Evolutionary conservation across 2,329 filamentous ascomycete species (phyloP).

Genomic region (Microcyclosporella mali): DNA sequence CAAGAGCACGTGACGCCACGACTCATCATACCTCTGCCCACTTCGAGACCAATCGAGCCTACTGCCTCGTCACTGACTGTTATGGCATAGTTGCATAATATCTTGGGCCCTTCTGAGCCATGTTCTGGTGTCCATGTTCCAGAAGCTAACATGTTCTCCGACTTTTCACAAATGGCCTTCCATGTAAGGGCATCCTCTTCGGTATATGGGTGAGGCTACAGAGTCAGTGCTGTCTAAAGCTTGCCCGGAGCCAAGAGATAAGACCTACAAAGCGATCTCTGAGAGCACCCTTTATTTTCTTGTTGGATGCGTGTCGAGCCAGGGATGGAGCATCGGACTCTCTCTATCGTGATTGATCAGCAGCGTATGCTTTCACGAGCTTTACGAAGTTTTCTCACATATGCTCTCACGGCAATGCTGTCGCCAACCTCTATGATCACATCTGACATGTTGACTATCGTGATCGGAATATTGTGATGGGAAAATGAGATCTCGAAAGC

Average conservation of each 20-base stretch:
- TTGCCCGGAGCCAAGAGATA: not conserved
- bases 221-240: not conserved
- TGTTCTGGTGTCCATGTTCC: conserved; percentile 17
- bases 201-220: conserved; percentile 34
- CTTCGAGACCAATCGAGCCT: conserved; percentile 34
- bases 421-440: conserved; percentile 7
- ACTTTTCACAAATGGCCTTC: conserved; percentile 28
- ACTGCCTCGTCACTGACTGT: conserved; percentile 27
- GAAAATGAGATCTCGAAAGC: not conserved
- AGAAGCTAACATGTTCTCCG: conserved; percentile 10
- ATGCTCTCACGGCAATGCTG: conserved; percentile 5
- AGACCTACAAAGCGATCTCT: conserved; percentile 29
- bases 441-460: not conserved
- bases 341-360: conserved; percentile 15
- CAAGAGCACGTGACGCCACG: not conserved
- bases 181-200: conserved; percentile 29
- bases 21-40: conserved; percentile 24
- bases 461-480: not conserved
- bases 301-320: conserved; percentile 27
- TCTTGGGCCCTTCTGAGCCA: conserved; percentile 14
- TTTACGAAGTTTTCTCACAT: no score
- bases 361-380: not conserved
- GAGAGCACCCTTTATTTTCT: conserved; percentile 34
- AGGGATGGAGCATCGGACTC: conserved; percentile 28
- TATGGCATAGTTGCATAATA: conserved; percentile 20